Base-by-base conservation (phyloP, 2,329 filamentous ascomycete species). In the Fusarium coicis region DNA sequence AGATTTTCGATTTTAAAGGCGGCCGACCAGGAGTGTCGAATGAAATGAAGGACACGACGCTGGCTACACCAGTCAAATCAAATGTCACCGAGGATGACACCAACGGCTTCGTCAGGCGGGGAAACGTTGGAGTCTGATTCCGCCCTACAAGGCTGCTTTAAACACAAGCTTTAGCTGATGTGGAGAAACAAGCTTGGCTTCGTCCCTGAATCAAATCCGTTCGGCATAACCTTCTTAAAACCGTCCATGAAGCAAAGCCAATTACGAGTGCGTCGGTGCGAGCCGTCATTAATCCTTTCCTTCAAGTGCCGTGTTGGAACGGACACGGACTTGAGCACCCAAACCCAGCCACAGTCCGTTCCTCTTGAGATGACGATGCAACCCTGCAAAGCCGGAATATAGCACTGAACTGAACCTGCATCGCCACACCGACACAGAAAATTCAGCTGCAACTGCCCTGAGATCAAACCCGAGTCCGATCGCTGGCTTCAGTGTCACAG, bases 121-220 rank as follows among this genome's bases (percentile, higher is more conserved):
- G 28, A 19, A 34, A 23, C 11, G 37, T 28, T 53, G 30, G 23
- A 30, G 34, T 34, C 34, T 26, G 50, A 37, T 59, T 66, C 42
- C 19, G 65, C 63, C 65, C 65, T 68, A 55, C 42, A 68, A 63
- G 65, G 65, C 65, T 68, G 21, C 18, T 54, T 65, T 28, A 50
- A 37, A 40, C 39, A 61, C 58, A 56, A 61, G 37, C 57, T 47
- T 59, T 10, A 47, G 42, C 42, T 59, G 53, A 40, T 26, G 59
- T 62, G 60, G 60, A 30, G 60, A 47, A 36, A 19, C 12, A 26
- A 18, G n/a, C 53, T 61, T 66, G 65, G 23, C 37, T 23, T 44
- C 23, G 56, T 68, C 40, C 65, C 49, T 68, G 43, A 23, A 68
- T 63, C 11, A 4, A 8, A 47, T 23, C 40, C 7, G 21, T 49